phyloP scores from a whole-genome alignment of 805 yeast species.

The Wickerhamomyces chaumierensis region DNA sequence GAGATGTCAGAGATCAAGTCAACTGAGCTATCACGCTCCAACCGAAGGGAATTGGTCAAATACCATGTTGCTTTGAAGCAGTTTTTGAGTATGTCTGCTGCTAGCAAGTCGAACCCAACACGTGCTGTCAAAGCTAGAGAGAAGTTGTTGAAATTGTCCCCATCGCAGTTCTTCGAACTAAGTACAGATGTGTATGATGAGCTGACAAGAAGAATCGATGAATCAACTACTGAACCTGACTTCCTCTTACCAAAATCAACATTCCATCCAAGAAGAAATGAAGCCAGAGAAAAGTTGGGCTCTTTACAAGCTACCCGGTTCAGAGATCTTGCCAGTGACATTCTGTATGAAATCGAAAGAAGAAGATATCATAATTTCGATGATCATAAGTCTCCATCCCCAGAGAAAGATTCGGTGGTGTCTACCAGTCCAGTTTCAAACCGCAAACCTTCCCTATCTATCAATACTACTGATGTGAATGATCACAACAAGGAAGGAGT shows the following conservation, averaged over 20 bases:
- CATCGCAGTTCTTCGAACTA: conserved; percentile 77
- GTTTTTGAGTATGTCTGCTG: conserved; percentile 15
- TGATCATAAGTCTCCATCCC: background rate
- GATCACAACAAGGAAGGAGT: conserved; percentile 8
- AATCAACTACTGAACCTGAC: conserved; percentile 45
- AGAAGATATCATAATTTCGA: conserved; percentile 38
- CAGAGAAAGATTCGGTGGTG: background rate
- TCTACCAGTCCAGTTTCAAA: background rate
- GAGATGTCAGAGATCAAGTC: background rate
- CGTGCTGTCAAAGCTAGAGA: conserved; percentile 78
- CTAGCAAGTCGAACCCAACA: conserved; percentile 20
- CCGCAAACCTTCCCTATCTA: conserved; percentile 2
- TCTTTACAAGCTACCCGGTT: conserved; percentile 73
- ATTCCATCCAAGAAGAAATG: conserved; percentile 90
- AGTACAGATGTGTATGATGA: conserved; percentile 95
- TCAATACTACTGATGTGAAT: conserved; percentile 1
- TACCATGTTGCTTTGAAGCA: conserved; percentile 16
- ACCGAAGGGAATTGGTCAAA: conserved; percentile 6
- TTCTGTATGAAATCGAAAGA: conserved; percentile 76
- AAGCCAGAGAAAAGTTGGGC: conserved; percentile 86
- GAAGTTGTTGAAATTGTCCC: conserved; percentile 69
- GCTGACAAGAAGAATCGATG: conserved; percentile 63
- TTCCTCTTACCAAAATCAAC: conserved; percentile 56
- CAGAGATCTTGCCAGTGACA: conserved; percentile 84
- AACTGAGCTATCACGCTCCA: background rate